Evolutionary conservation across 352 stramenopile genomes (phyloP).

Genomic region (Globisporangium yorkense): DNA sequence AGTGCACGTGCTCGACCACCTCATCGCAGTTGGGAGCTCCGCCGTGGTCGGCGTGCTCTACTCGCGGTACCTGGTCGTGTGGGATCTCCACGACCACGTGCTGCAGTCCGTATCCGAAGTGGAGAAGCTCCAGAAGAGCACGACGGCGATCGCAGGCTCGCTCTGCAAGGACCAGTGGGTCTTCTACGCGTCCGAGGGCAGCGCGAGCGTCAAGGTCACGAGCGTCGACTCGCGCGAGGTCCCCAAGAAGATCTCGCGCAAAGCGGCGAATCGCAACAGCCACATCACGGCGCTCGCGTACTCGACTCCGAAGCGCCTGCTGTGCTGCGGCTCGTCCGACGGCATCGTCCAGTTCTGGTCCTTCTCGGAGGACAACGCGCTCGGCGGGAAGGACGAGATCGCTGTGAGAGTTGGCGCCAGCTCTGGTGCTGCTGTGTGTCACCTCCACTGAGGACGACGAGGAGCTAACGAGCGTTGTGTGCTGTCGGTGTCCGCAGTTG

Average conservation of each 20-base stretch:
- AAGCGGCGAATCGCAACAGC: constrained; percentile 50
- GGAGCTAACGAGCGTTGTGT: neutral
- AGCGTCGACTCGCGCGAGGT: constrained; percentile 37
- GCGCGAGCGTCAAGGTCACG: constrained; percentile 63
- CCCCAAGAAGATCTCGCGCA: constrained; percentile 69
- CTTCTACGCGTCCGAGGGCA: constrained; percentile 71
- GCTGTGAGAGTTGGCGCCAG: constrained; percentile 1
- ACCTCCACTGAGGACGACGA: neutral
- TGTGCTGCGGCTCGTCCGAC: constrained; percentile 59
- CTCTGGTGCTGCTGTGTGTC: neutral
- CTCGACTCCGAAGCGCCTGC: constrained; percentile 34
- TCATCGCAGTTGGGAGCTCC: constrained; percentile 36
- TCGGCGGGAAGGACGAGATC: constrained; percentile 27
- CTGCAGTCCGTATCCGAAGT: constrained; percentile 57
- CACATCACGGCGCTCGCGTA: constrained; percentile 53
- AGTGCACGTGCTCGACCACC: constrained; percentile 36
- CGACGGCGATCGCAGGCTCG: constrained; percentile 46
- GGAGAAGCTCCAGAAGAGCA: constrained; percentile 56
- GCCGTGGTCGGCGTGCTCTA: constrained; percentile 55
- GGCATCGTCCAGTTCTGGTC: constrained; percentile 60
- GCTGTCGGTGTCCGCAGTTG: neutral
- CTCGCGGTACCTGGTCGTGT: constrained; percentile 45
- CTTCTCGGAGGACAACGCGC: constrained; percentile 39
- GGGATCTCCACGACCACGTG: constrained; percentile 57
- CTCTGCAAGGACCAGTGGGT: constrained; percentile 53